Base-by-base conservation (phyloP, 2,329 filamentous ascomycete genomes). In the Talaromyces albobiverticillius region DNA sequence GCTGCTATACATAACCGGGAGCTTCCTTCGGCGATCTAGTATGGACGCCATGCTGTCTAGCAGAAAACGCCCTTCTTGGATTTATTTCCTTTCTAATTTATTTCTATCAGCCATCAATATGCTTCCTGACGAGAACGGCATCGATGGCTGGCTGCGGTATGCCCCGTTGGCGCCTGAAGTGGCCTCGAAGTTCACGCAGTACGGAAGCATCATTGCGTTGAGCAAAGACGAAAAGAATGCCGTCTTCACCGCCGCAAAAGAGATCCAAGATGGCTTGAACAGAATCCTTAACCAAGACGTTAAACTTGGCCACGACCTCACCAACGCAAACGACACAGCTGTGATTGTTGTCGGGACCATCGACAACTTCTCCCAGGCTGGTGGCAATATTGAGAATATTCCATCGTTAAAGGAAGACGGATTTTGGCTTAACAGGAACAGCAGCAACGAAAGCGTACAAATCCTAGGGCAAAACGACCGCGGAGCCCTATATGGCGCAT, bases 401-500 rank as follows among this genome's bases (percentile, higher is more conserved):
- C 68, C 67, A 1, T 55, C 61, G 11, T 59, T 73, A 5, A 64
- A 64, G 25, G 63, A 66, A 40, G 71, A 72, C 46, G 85, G 85
- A 3, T 89, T 83, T 67, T 85, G 79, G 73, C 74, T 89, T 26
- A 78, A 70, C 59, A 79, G 73, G 4, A 71, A n/a, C n/a, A n/a
- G 71, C 4, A 73, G 71, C 8, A 61, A 69, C 1, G 69, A 68
- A 0, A 46, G n/a, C 7, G 77, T 86, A 20, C 71, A 79, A 32
- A 87, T 88, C 47, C 63, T 88, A 1, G 85, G 85, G 0, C 76
- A 82, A 57, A 88, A 87, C 60, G 83, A 87, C 62, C 80, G 85
- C 0, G 86, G 84, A 11, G 82, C 84, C 4, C 76, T 89, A 1
- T 89, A 89, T 60, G 86, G 86, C 6, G 76, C 85, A 4, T 89